Base-by-base conservation (phyloP, 176 grass and related monocot species). In the Poa pratensis region DNA sequence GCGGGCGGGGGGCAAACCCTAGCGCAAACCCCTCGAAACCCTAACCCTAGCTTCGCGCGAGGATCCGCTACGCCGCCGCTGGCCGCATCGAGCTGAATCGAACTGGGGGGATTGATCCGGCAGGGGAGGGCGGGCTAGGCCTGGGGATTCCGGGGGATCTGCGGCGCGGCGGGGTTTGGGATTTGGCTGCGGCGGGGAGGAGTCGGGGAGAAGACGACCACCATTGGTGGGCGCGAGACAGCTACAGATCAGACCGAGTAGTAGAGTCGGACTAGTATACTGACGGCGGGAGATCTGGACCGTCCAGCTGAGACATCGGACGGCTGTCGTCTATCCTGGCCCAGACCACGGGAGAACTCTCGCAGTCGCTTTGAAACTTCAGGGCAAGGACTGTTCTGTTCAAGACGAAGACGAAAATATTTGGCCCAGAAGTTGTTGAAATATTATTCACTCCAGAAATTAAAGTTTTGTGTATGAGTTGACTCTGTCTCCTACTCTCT, bases 1-100 rank as follows among this genome's bases (percentile, higher is more conserved):
- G 74, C 60, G 80, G 80, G 62, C 55, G 68, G 9, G 9, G 24
- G 24, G 17, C 60, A 88, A 92, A 94, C 83, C 89, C 89, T 90
- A 90, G 77, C 61, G 43, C 73, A 64, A 83, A 82, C 49, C 80
- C 63, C 63, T 78, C 52, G 27, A 87, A 85, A 77, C 75, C 74
- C 83, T 67, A 69, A 79, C 83, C 73, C 83, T 77, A 85, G 45
- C 60, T 76, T 76, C 18, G 37, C 68, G 58, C 75, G 55, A 6
- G 34, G 55, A n/a, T 49, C 69, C 35, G 67, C 75, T 87, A 83
- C 22, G 69, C 69, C 59, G 10, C 80, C 3, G 17, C 75, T 49
- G 58, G 1, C 51, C 69, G 76, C 85, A 87, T 84, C 76, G 22
- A 1, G 28, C 42, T 16, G 85, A 46, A 51, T 43, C 30, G 58